Conservation (phyloP, 257 asterid genomes). For the Nicotiana attenuata region DNA sequence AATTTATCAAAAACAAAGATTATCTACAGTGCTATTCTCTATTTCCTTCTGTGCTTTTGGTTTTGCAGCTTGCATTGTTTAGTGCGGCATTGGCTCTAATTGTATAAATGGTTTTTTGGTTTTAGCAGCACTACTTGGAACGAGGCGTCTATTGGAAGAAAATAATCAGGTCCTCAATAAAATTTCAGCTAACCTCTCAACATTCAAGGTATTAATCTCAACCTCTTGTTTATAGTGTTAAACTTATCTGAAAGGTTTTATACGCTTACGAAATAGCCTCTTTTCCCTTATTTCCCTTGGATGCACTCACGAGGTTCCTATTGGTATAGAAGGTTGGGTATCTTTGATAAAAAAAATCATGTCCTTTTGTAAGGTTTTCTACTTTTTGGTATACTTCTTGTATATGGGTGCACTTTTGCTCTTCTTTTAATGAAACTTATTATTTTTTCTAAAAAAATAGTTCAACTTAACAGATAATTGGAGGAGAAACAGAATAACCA, state of each 20-base stretch:
- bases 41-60: neutral
- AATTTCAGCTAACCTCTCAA: conserved; percentile 64
- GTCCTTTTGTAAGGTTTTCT: no score
- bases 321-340: no score
- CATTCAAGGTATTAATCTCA: conserved; percentile 52
- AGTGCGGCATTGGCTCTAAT: neutral
- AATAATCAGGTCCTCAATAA: conserved; percentile 60
- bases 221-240: conserved; percentile 7
- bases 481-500: neutral
- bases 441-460: neutral
- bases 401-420: no score
- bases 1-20: neutral
- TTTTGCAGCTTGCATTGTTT: conserved; percentile 5
- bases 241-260: neutral
- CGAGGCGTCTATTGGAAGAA: conserved; percentile 69
- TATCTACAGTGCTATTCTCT: neutral
- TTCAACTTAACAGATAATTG: neutral
- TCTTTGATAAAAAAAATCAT: no score
- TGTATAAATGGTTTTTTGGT: neutral
- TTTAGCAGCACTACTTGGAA: conserved; percentile 44
- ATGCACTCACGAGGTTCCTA: no score
- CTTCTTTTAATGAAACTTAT: no score
- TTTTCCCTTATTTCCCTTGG: no score
- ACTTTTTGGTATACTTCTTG: no score
- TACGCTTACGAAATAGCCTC: no score